Evolutionary conservation across 352 stramenopile genomes (phyloP), one percentile per base, ranked within the genome.

Genomic region (Pythium phragmitis): DNA sequence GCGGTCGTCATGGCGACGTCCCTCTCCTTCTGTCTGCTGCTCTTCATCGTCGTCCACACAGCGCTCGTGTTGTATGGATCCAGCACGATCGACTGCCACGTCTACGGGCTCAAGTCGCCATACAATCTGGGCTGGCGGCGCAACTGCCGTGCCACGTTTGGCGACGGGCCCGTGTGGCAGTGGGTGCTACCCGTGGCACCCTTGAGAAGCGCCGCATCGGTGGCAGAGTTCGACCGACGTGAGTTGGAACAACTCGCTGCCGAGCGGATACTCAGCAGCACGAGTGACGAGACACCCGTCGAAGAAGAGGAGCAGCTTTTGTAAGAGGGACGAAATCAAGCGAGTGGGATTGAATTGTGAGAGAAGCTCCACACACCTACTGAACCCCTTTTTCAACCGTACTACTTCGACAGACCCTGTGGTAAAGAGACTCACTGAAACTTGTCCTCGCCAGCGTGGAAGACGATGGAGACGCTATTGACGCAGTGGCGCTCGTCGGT

Each of bases 401-500:
- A 30, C 26, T 30, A 30, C 26, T 30, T 30, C 26, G 1, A 30
- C 26, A 30, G 26, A 30, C 26, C 26, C 26, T 30, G 26, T 30
- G 26, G 26, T 5, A 3, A 30, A 30, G 26, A 5, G 26, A 3
- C 28, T 67, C 57, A 52, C 36, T 67, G 13, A 57, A 67, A 54
- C 37, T 72, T 56, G 46, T 77, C 72, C 65, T 94, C 85, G 52
- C 79, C 77, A 0, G 70, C 71, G 55, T 91, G 76, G 72, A 96
- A 97, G 53, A 91, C 77, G 36, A 96, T 80, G 56, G 88, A 96
- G 33, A 93, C 84, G 57, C 85, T 96, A 77, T 97, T 97, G 30
- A 97, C 89, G 56, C 89, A 97, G 75, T 96, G 89, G 37, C 89
- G 86, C 64, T 97, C 88, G 64, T 96, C 73, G n/a, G 88, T 97